A percentile compares a stretch with the other conserved stretches of the same genome.
These are phyloP conservation scores for Lasiodiplodia citricola DNA, from an alignment of 2,329 filamentous ascomycete genomes.

Conservation along the genomic window DNA sequence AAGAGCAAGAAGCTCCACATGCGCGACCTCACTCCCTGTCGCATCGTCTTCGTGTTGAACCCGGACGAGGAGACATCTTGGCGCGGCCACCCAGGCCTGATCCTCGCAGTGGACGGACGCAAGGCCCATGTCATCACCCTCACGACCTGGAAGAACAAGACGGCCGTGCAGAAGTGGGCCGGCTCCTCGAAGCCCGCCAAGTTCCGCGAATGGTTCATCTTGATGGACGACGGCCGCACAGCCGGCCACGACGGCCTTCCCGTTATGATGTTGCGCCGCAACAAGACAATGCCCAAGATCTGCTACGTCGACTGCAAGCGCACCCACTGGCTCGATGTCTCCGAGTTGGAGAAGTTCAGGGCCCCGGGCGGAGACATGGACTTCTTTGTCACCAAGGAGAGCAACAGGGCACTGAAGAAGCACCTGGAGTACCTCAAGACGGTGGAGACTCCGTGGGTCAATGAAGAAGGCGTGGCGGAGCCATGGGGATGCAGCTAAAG, in stretches of 20 bases:
- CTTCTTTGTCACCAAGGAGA: background rate
- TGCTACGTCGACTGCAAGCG: constrained; percentile 14
- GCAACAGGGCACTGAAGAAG: background rate
- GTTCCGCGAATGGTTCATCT: constrained; percentile 11
- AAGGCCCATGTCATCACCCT: constrained; percentile 12
- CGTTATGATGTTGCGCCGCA: background rate
- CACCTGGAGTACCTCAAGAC: background rate
- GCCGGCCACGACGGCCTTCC: background rate
- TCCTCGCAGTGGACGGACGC: background rate
- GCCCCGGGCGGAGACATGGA: background rate
- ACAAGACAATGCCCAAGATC: background rate
- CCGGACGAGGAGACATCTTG: background rate
- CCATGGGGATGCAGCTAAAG: background rate
- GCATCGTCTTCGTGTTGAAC: constrained; percentile 2
- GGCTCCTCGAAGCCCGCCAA: background rate
- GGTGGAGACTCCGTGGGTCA: background rate
- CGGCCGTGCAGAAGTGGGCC: constrained; percentile 8
- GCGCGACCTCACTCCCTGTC: background rate
- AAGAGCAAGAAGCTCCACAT: background rate
- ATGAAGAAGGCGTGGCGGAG: background rate
- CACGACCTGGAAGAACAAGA: constrained; percentile 7
- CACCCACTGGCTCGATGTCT: background rate
- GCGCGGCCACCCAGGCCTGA: constrained; percentile 7
- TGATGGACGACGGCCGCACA: background rate
- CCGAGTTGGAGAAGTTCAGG: constrained; percentile 10